A percentile compares a stretch with the other conserved stretches of the same genome.
Conservation (phyloP, 176 grass and related monocot species). For the Oryza rufipogon region DNA sequence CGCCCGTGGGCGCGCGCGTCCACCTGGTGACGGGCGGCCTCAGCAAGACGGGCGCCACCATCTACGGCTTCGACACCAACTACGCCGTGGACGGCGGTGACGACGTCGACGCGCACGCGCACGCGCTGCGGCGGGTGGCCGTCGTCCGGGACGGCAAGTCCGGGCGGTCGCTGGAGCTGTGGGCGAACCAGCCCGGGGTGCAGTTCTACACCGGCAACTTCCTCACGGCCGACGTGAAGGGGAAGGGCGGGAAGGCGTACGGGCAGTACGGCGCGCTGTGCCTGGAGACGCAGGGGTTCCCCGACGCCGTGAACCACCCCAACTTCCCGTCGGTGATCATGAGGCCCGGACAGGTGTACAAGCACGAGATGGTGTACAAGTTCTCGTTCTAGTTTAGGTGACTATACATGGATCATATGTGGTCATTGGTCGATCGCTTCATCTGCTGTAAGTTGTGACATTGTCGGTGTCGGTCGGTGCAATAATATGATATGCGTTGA, state of each 20-base stretch:
- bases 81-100: constrained; percentile 51
- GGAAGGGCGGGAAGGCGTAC: constrained; percentile 67
- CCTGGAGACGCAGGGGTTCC: constrained; percentile 90
- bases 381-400: constrained; percentile 53
- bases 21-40: constrained; percentile 19
- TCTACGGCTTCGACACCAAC: constrained; percentile 77
- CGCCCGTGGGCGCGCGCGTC: constrained; percentile 57
- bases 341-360: constrained; percentile 61
- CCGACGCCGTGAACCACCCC: constrained; percentile 85
- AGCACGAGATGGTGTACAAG: constrained; percentile 77
- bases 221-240: constrained; percentile 33
- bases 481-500: background rate
- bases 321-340: constrained; percentile 73
- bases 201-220: constrained; percentile 94
- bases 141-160: constrained; percentile 55
- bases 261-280: constrained; percentile 60
- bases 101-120: background rate
- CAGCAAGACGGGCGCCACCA: constrained; percentile 11
- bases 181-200: constrained; percentile 87
- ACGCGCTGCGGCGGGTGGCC: constrained; percentile 59
- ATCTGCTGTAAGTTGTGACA: background rate
- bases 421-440: background rate
- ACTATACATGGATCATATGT: background rate
- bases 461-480: background rate
- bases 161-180: constrained; percentile 63